Evolutionary conservation across 352 stramenopile species (phyloP).

Genomic region (Blastocystis sp.): DNA sequence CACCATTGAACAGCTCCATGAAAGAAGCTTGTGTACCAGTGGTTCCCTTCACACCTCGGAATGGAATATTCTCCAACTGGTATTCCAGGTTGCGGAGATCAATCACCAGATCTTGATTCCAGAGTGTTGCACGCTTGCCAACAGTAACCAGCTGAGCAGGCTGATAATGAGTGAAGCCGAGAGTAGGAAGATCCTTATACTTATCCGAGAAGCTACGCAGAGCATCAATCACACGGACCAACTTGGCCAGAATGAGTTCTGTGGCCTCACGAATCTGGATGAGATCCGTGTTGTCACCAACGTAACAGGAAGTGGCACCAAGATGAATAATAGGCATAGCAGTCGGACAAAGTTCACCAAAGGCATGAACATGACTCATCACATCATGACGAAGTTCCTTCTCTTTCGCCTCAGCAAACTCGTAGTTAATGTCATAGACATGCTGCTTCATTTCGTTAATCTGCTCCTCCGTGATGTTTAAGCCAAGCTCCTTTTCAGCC

Average conservation of each 20-base stretch:
- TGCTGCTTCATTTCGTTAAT: constrained; percentile 87
- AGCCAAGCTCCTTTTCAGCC: constrained; percentile 89
- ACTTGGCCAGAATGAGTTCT: constrained; percentile 87
- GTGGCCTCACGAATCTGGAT: constrained; percentile 91
- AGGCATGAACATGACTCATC: constrained; percentile 96
- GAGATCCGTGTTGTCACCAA: constrained; percentile 97
- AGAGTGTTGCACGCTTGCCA: constrained; percentile 90
- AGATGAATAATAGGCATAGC: constrained; percentile 98
- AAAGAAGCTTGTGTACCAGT: constrained; percentile 96
- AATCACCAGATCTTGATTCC: constrained; percentile 92
- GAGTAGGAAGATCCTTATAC: constrained; percentile 89
- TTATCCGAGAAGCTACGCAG: constrained; percentile 85
- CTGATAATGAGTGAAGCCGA: constrained; percentile 98
- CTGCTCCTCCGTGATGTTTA: constrained; percentile 92
- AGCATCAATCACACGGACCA: constrained; percentile 88
- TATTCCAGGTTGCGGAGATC: constrained; percentile 87
- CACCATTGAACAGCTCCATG: constrained; percentile 92
- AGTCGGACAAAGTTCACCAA: constrained; percentile 85
- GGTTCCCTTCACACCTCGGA: constrained; percentile 95
- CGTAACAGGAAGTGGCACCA: constrained; percentile 92
- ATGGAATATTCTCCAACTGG: constrained; percentile 87
- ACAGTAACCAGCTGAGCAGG: constrained; percentile 95
- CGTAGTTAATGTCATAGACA: constrained; percentile 93
- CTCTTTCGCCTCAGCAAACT: constrained; percentile 90
- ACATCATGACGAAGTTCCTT: constrained; percentile 96